These are phyloP conservation scores for Arabidopsis suecica DNA, from an alignment of 345 rosid species.

Conservation along the genomic window DNA sequence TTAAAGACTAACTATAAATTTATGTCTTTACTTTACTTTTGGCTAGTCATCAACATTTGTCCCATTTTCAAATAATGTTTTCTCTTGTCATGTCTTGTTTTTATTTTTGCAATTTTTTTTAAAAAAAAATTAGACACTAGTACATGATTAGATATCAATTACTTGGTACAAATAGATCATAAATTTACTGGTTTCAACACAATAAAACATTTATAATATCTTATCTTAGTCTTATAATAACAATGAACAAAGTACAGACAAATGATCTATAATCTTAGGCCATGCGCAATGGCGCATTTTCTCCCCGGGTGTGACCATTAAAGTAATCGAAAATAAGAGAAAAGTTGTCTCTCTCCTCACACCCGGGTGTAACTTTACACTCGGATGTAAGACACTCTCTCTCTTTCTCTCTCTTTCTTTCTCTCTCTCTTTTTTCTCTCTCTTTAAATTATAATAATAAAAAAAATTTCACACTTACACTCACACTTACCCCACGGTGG, in stretches of 20 bases:
- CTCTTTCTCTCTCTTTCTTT: no score
- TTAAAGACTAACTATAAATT: not conserved
- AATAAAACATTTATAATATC: not conserved
- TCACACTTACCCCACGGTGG: no score
- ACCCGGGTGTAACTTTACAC: no score
- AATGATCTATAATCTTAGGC: not conserved
- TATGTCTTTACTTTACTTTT: slow-evolving; percentile 24
- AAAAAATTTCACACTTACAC: no score
- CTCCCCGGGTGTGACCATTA: no score
- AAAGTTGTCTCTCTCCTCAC: no score
- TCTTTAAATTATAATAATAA: no score
- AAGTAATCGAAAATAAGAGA: no score
- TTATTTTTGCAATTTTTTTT: not conserved
- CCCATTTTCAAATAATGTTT: not conserved
- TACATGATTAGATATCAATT: slow-evolving; percentile 29
- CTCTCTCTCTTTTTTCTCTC: no score
- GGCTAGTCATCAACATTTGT: slow-evolving; percentile 36
- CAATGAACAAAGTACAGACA: not conserved
- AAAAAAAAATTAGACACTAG: not conserved
- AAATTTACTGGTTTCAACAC: not conserved
- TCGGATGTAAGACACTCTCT: no score
- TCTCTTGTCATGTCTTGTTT: slow-evolving; percentile 2
- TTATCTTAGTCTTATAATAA: not conserved
- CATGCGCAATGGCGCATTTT: no score
- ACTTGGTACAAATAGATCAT: slow-evolving; percentile 8